Evolutionary conservation across 2,329 filamentous ascomycete species (phyloP).

Genomic region (Ciborinia camelliae): DNA sequence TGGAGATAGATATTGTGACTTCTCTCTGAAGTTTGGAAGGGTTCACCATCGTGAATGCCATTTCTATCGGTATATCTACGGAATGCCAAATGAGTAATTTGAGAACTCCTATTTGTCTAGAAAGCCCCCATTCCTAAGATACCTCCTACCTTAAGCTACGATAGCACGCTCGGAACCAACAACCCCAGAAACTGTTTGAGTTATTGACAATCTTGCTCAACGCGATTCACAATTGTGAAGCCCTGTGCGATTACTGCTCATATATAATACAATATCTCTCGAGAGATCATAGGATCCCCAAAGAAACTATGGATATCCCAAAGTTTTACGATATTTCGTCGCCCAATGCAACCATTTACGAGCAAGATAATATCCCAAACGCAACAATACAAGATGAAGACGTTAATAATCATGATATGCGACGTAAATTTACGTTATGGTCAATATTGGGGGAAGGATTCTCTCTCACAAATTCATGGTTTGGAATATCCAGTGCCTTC

Average conservation of each 20-base stretch:
- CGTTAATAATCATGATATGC: background rate
- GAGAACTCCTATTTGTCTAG: background rate
- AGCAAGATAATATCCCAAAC: background rate
- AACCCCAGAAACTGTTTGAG: background rate
- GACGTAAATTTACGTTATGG: conserved; percentile 17
- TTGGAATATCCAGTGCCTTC: conserved; percentile 17
- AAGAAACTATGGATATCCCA: conserved; percentile 6
- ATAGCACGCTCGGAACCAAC: background rate
- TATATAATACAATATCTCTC: background rate
- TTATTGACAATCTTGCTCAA: background rate
- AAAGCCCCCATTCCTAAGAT: background rate
- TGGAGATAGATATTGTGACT: background rate
- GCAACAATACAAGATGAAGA: background rate
- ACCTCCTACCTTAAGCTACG: no score
- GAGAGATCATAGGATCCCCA: background rate
- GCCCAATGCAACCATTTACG: background rate
- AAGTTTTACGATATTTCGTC: conserved; percentile 4
- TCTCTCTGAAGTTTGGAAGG: background rate
- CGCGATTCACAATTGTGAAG: background rate
- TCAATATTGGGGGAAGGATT: conserved; percentile 18
- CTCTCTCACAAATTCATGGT: conserved; percentile 18
- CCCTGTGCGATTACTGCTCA: background rate
- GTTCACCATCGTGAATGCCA: background rate
- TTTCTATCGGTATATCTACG: background rate
- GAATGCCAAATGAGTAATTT: background rate